Conservation (phyloP, 1,139 yeast genomes). For the Candida neerlandica region DNA sequence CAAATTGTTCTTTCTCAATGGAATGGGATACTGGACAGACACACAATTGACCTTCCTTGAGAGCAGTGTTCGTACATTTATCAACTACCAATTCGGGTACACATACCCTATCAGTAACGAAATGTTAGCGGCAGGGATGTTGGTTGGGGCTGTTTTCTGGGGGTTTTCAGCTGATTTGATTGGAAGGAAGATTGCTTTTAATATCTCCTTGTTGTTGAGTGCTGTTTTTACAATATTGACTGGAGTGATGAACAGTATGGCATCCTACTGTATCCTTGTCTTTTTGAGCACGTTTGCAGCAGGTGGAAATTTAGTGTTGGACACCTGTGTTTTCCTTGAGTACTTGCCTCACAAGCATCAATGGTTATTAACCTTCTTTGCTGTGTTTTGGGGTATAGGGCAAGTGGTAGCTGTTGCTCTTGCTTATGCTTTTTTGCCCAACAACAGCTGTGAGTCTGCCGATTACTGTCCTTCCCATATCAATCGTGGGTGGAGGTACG, state of each 20-base stretch:
- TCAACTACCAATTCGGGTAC: constrained; percentile 45
- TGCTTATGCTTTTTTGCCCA: constrained; percentile 37
- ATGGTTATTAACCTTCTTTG: constrained; percentile 41
- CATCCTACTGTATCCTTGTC: constrained; percentile 52
- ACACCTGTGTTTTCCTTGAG: constrained; percentile 61
- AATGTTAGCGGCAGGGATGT: constrained; percentile 44
- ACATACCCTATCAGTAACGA: constrained; percentile 33
- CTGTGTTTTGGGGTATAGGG: constrained; percentile 41
- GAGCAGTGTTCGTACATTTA: constrained; percentile 37
- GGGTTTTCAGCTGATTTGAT: constrained; percentile 56
- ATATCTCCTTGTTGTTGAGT: constrained; percentile 17
- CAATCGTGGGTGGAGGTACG: constrained; percentile 42
- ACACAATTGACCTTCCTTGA: constrained; percentile 54
- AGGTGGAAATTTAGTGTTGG: constrained; percentile 65
- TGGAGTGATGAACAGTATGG: constrained; percentile 52
- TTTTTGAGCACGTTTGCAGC: constrained; percentile 49
- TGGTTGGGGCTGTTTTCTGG: constrained; percentile 58
- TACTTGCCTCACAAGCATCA: constrained; percentile 55
- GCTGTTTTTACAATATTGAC: constrained; percentile 54
- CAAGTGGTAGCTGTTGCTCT: constrained; percentile 34
- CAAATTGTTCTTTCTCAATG: constrained; percentile 47
- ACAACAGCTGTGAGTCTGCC: constrained; percentile 26
- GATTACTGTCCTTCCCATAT: constrained; percentile 33
- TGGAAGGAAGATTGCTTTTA: constrained; percentile 30
- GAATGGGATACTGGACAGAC: constrained; percentile 68